Conservation (phyloP, 2,329 filamentous ascomycete species). For the Phyllosticta citriasiana region DNA sequence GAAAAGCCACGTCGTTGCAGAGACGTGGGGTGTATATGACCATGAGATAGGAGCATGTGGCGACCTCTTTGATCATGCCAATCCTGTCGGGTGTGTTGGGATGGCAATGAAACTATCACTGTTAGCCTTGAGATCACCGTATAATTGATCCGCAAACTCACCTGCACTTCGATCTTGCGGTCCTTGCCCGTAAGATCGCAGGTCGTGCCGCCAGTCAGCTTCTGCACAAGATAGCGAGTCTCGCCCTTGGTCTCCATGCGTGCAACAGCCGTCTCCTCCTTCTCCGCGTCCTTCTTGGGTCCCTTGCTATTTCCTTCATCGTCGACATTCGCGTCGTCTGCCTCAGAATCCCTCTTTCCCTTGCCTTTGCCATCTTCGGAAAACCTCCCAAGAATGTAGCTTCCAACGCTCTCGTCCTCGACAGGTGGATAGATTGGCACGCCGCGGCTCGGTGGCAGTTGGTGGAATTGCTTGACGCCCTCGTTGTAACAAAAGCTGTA, state of each 20-base stretch:
- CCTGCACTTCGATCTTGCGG: conserved; percentile 74
- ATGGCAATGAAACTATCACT: conserved; percentile 57
- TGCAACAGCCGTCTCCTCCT: conserved; percentile 33
- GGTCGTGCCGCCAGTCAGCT: conserved; percentile 64
- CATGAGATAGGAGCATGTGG: conserved; percentile 89
- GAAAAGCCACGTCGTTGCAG: conserved; percentile 78
- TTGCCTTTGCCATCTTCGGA: conserved; percentile 17
- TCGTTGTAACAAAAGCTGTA: conserved; percentile 90
- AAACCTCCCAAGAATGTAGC: conserved; percentile 66
- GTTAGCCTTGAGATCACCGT: background rate
- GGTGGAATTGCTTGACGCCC: conserved; percentile 84
- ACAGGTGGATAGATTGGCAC: conserved; percentile 60
- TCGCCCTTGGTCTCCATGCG: conserved; percentile 75
- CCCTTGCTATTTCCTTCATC: conserved; percentile 11
- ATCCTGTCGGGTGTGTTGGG: conserved; percentile 68
- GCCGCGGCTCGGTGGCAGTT: conserved; percentile 59
- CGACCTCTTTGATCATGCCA: conserved; percentile 85
- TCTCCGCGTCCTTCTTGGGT: conserved; percentile 10
- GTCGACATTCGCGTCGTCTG: conserved; percentile 11
- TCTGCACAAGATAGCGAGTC: conserved; percentile 77
- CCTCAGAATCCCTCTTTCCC: conserved; percentile 15
- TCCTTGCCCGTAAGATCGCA: conserved; percentile 79
- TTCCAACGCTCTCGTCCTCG: conserved; percentile 64
- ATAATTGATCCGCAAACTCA: conserved; percentile 15
- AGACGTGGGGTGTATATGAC: conserved; percentile 81